Conservation (phyloP, 257 asterid species). For the Solanum ahanhuiri region DNA sequence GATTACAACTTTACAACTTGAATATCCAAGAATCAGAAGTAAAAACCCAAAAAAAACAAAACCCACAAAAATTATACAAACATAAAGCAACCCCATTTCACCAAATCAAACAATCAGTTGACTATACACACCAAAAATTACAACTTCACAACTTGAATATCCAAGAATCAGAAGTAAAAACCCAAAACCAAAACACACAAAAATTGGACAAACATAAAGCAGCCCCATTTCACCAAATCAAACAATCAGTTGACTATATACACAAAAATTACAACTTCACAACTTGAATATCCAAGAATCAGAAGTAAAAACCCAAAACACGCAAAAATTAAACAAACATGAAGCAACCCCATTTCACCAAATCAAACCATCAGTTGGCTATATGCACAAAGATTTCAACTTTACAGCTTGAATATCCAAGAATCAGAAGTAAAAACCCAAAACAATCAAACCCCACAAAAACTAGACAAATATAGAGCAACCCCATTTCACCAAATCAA, state of each 20-base stretch:
- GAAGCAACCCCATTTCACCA: not conserved
- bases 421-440: not conserved
- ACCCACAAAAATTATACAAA: not conserved
- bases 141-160: not conserved
- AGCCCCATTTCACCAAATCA: not conserved
- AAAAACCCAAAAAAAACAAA: not conserved
- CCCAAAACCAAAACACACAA: not conserved
- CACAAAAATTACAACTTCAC: not conserved
- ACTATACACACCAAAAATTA: not conserved
- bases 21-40: not conserved
- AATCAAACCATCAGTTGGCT: not conserved
- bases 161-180: not conserved
- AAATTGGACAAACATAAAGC: not conserved
- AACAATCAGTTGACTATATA: not conserved
- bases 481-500: not conserved
- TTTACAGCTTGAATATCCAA: not conserved
- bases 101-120: not conserved
- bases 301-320: not conserved
- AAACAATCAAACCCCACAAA: not conserved
- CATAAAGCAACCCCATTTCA: not conserved
- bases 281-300: not conserved
- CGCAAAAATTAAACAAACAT: not conserved
- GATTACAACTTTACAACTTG: not conserved
- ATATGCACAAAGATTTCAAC: not conserved
- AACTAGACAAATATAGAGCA: not conserved